Percentiles rank a stretch among this genome's conserved stretches.
These are phyloP conservation scores for Fragaria iinumae DNA, from an alignment of 306 rosid species.

Conservation along the genomic window DNA sequence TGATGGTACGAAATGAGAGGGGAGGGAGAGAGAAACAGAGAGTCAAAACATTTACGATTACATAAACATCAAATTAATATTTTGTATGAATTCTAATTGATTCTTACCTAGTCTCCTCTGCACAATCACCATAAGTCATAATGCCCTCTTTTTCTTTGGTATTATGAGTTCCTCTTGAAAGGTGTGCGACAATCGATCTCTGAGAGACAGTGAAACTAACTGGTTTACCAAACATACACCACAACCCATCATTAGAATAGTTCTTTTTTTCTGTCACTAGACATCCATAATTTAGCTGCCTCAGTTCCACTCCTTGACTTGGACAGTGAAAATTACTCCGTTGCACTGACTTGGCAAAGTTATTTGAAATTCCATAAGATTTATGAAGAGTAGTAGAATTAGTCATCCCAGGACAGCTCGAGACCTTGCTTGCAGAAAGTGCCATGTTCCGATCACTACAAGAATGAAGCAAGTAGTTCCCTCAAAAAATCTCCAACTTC, in stretches of 20 bases:
- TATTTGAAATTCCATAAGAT: conserved; percentile 39
- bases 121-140: conserved; percentile 50
- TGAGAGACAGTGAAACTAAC: conserved; percentile 41
- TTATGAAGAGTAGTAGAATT: conserved; percentile 42
- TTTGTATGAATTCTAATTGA: background rate
- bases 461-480: conserved; percentile 30
- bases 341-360: conserved; percentile 44
- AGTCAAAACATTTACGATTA: background rate
- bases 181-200: conserved; percentile 44
- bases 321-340: conserved; percentile 39
- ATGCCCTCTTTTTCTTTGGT: conserved; percentile 55
- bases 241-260: conserved; percentile 33
- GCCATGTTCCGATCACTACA: conserved; percentile 54
- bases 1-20: background rate
- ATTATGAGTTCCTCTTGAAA: conserved; percentile 55
- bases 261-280: conserved; percentile 31
- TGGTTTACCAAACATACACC: conserved; percentile 40
- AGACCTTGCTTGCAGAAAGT: conserved; percentile 58
- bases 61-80: background rate
- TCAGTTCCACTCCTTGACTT: conserved; percentile 39
- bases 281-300: conserved; percentile 38
- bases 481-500: conserved; percentile 38
- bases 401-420: conserved; percentile 54
- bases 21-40: background rate
- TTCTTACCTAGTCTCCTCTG: conserved; percentile 55